phyloP scores from a whole-genome alignment of 495 filamentous ascomycete genomes.

The Cladorrhinum samala region DNA sequence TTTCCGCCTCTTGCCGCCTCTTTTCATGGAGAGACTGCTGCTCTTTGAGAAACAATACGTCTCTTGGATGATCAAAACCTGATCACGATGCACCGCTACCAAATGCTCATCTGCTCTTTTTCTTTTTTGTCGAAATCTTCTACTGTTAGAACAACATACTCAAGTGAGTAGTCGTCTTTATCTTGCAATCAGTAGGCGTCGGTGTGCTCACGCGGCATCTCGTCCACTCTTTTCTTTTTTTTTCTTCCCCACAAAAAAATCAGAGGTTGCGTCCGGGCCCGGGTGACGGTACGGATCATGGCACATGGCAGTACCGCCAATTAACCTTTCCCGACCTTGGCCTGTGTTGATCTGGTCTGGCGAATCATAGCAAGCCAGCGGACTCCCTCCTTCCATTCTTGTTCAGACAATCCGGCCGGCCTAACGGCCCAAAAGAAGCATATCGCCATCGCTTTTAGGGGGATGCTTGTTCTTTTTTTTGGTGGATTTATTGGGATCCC shows the following conservation, averaged over 20 bases:
- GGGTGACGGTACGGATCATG: not conserved
- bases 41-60: no score
- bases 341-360: no score
- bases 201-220: not conserved
- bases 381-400: no score
- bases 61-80: no score
- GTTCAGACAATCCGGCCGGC: no score
- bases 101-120: not conserved
- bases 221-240: no score
- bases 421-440: no score
- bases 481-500: not conserved
- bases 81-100: not conserved
- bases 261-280: not conserved
- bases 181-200: not conserved
- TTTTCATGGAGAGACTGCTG: not conserved
- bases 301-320: not conserved
- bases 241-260: no score
- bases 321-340: not conserved
- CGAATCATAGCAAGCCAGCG: no score
- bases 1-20: constrained; percentile 7
- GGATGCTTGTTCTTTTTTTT: not conserved
- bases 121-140: not conserved
- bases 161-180: constrained; percentile 2
- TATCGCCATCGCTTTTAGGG: no score
- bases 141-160: constrained; percentile 4